These are phyloP conservation scores for Dendrobium nobile DNA, from an alignment of 106 monocot species.

Conservation along the genomic window DNA sequence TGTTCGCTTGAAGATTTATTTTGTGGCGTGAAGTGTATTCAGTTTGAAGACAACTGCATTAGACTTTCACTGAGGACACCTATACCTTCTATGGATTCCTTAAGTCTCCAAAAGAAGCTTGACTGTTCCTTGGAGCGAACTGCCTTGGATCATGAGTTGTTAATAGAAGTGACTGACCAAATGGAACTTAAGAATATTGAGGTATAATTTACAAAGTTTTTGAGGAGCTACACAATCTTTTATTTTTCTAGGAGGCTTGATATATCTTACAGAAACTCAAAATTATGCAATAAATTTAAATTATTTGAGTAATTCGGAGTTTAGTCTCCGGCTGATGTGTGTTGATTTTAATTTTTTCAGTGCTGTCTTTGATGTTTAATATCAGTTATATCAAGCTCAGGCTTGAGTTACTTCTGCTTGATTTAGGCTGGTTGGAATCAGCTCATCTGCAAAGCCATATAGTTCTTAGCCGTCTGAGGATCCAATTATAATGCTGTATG, in stretches of 20 bases:
- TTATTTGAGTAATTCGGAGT: background rate
- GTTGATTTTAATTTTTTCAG: background rate
- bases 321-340: background rate
- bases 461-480: background rate
- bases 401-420: background rate
- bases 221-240: background rate
- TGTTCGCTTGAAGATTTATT: conserved; percentile 41
- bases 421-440: background rate
- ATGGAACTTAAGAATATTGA: conserved; percentile 55
- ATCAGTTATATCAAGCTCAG: background rate
- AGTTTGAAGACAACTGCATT: conserved; percentile 48
- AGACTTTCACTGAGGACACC: conserved; percentile 52
- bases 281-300: background rate
- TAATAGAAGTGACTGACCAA: conserved; percentile 47
- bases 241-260: background rate
- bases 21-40: conserved; percentile 52
- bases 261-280: background rate
- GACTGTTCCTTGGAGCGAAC: conserved; percentile 27
- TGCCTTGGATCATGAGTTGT: conserved; percentile 54
- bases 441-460: background rate
- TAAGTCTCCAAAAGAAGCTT: conserved; percentile 19
- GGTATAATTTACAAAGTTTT: conserved; percentile 29
- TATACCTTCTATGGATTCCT: conserved; percentile 24
- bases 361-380: background rate
- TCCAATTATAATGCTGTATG: background rate